A percentile compares a stretch with the other conserved stretches of the same genome.
Conservation (phyloP, 2,329 filamentous ascomycete species). For the Epichloe festucae region DNA sequence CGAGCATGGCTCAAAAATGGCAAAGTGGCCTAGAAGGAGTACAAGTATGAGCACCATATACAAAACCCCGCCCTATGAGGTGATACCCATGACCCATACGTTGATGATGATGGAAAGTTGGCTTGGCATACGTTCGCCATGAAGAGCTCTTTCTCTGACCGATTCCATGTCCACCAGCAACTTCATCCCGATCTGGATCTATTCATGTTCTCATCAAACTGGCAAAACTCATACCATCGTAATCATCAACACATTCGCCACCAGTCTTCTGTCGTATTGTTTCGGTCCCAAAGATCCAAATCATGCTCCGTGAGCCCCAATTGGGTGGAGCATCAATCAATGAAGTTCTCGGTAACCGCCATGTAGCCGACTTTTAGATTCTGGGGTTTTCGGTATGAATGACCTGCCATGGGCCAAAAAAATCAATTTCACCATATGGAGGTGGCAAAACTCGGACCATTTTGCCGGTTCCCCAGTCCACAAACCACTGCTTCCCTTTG, state of each 20-base stretch:
- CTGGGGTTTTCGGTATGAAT: slow-evolving; percentile 36
- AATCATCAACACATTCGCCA: not conserved
- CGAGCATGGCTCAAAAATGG: not conserved
- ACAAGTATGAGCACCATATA: not conserved
- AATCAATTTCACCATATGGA: slow-evolving; percentile 37
- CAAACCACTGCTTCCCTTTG: slow-evolving; percentile 44
- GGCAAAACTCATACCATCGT: not conserved
- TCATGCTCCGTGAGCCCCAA: not conserved
- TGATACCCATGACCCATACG: not conserved
- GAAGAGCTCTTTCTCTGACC: not conserved
- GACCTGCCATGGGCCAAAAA: slow-evolving; percentile 36
- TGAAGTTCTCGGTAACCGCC: not conserved
- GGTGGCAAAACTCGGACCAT: slow-evolving; percentile 42
- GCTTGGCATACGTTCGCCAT: not conserved
- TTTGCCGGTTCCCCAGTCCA: slow-evolving; percentile 45
- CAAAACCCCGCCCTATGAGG: slow-evolving; percentile 8
- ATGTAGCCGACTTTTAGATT: slow-evolving; percentile 20
- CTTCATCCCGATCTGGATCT: not conserved
- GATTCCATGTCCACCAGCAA: not conserved
- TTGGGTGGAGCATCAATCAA: not conserved
- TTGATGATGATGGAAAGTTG: not conserved
- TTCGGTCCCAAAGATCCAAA: not conserved
- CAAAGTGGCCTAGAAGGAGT: not conserved
- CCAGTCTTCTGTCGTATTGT: not conserved
- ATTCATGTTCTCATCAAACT: not conserved